Conservation (phyloP, 2,329 filamentous ascomycete species). For the Bimuria novae-zelandiae region DNA sequence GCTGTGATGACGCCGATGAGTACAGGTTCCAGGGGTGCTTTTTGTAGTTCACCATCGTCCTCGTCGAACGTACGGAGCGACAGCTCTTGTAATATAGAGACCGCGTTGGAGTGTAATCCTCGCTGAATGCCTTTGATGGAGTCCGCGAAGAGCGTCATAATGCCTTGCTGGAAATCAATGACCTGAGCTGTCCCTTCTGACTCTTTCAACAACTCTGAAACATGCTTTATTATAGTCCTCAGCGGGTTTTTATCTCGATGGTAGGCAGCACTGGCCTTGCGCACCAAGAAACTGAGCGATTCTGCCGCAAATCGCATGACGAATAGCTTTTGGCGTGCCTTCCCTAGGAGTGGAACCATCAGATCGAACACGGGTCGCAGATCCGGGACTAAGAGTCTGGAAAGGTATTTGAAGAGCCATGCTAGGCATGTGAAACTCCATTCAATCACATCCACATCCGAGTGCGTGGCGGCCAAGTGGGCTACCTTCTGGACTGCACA, state of each 20-base stretch:
- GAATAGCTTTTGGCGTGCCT: slow-evolving; percentile 78
- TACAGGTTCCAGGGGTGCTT: slow-evolving; percentile 61
- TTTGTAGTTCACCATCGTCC: slow-evolving; percentile 48
- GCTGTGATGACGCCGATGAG: slow-evolving; percentile 78
- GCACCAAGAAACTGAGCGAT: slow-evolving; percentile 89
- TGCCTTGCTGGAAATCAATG: slow-evolving; percentile 77
- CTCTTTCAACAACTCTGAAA: slow-evolving; percentile 68
- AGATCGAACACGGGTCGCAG: slow-evolving; percentile 82
- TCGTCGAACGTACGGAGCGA: slow-evolving; percentile 41
- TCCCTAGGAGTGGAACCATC: slow-evolving; percentile 83
- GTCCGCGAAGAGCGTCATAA: slow-evolving; percentile 92
- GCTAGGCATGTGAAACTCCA: slow-evolving; percentile 95
- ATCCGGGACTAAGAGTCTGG: slow-evolving; percentile 82
- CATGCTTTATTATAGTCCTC: slow-evolving; percentile 70
- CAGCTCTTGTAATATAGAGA: slow-evolving; percentile 58
- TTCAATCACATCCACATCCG: slow-evolving; percentile 88
- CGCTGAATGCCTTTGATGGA: slow-evolving; percentile 68
- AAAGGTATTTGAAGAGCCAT: slow-evolving; percentile 97
- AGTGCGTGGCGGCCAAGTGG: slow-evolving; percentile 74
- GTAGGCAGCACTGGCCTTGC: slow-evolving; percentile 81
- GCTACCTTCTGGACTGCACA: slow-evolving; percentile 75
- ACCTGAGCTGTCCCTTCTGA: slow-evolving; percentile 61
- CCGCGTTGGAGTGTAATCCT: slow-evolving; percentile 62
- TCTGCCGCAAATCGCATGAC: slow-evolving; percentile 93
- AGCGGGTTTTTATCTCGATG: slow-evolving; percentile 73